Conservation (phyloP, 495 filamentous ascomycete genomes). For the Penicillium fimorum region DNA sequence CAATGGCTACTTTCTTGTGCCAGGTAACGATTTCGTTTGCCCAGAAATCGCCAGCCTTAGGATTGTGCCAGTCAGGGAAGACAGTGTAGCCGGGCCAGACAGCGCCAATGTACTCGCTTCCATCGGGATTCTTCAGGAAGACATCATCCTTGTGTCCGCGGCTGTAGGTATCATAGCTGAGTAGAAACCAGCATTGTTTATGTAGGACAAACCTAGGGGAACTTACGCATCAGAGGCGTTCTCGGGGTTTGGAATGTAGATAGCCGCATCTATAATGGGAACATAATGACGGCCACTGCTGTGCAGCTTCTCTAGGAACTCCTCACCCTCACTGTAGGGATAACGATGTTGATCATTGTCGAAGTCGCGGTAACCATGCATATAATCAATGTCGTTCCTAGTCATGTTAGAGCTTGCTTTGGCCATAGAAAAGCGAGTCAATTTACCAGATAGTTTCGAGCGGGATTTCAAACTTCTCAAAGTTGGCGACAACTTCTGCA, state of each 20-base stretch:
- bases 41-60: conserved; percentile 67
- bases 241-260: conserved; percentile 72
- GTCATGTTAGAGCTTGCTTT: background rate
- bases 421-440: background rate
- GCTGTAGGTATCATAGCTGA: conserved; percentile 61
- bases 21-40: conserved; percentile 61
- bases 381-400: conserved; percentile 59
- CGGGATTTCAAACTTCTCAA: conserved; percentile 59
- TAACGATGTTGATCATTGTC: conserved; percentile 54
- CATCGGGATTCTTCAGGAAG: conserved; percentile 63
- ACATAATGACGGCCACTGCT: conserved; percentile 69
- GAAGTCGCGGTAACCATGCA: conserved; percentile 59
- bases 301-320: conserved; percentile 65
- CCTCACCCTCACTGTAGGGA: conserved; percentile 48
- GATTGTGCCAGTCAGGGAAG: conserved; percentile 62
- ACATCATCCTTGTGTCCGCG: conserved; percentile 62
- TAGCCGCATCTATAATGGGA: conserved; percentile 80
- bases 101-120: conserved; percentile 59
- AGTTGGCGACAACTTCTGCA: conserved; percentile 56
- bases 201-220: background rate
- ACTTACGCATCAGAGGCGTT: conserved; percentile 65
- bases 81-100: conserved; percentile 67
- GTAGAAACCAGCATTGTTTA: background rate
- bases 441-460: conserved; percentile 66
- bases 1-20: conserved; percentile 56